Percentiles rank a stretch among this genome's conserved stretches.
Conservation (phyloP, 106 monocot species). For the Chionographis japonica region DNA sequence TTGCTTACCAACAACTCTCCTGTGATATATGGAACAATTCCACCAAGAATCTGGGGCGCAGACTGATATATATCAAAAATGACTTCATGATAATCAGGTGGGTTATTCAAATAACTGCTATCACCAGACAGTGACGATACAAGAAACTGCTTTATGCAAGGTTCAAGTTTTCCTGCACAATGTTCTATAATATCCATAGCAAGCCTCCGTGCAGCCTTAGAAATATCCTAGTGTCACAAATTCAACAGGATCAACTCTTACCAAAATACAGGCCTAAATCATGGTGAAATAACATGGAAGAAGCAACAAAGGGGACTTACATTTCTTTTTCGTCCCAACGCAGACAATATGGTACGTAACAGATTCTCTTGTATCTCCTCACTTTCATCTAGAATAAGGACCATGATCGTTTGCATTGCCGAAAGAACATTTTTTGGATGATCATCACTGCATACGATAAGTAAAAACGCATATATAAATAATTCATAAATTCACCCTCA, state of each 20-base stretch:
- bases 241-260: conserved; percentile 12
- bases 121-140: conserved; percentile 79
- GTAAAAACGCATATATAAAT: not conserved
- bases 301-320: conserved; percentile 31
- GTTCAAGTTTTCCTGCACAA: conserved; percentile 79
- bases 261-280: not conserved
- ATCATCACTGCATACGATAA: conserved; percentile 62
- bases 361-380: conserved; percentile 87
- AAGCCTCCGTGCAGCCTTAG: conserved; percentile 74
- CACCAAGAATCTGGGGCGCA: conserved; percentile 79
- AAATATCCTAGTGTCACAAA: conserved; percentile 46
- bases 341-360: conserved; percentile 54
- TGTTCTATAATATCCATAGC: conserved; percentile 79
- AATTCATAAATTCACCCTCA: not conserved
- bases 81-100: conserved; percentile 82
- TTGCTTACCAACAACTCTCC: conserved; percentile 81
- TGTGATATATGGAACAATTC: conserved; percentile 79
- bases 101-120: conserved; percentile 29
- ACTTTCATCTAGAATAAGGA: conserved; percentile 89
- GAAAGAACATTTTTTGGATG: conserved; percentile 74
- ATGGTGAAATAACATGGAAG: not conserved
- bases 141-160: conserved; percentile 81
- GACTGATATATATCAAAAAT: conserved; percentile 87
- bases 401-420: conserved; percentile 94
- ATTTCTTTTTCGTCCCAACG: conserved; percentile 65